Conservation (phyloP, 2,329 filamentous ascomycete species). For the Trichoderma sp. region DNA sequence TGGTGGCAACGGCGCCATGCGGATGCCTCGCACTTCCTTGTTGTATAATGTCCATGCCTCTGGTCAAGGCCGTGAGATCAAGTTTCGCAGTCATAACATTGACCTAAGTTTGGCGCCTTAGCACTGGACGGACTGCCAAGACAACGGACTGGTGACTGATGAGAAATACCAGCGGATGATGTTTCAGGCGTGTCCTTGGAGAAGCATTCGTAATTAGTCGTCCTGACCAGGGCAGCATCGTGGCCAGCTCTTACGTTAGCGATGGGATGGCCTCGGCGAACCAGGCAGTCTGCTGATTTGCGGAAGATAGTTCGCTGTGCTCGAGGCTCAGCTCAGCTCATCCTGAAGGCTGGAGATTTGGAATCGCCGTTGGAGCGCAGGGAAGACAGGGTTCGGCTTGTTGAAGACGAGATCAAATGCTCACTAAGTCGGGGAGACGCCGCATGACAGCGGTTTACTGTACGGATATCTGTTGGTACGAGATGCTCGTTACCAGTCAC, state of each 20-base stretch:
- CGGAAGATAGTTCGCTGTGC: not conserved
- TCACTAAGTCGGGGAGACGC: not conserved
- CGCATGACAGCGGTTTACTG: not conserved
- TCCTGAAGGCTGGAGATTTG: not conserved
- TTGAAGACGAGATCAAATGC: not conserved
- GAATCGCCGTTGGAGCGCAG: not conserved
- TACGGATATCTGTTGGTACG: not conserved
- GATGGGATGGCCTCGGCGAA: not conserved
- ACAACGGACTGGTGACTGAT: not conserved
- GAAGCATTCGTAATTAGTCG: not conserved
- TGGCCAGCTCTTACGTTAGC: not conserved
- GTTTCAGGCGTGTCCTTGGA: conserved; percentile 5
- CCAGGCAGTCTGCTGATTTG: conserved; percentile 3
- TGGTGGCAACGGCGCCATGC: not conserved
- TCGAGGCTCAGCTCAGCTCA: not conserved
- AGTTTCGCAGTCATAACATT: not conserved
- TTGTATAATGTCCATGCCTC: not conserved
- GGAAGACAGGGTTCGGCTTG: not conserved
- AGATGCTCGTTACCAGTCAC: not conserved
- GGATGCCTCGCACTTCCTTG: not conserved
- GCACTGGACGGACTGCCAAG: not conserved
- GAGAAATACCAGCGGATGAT: not conserved
- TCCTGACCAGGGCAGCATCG: not conserved
- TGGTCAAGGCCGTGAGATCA: not conserved
- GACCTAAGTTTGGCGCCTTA: not conserved